Base-by-base conservation (phyloP, 805 yeast genomes). In the Saturnispora serradocipensis region DNA sequence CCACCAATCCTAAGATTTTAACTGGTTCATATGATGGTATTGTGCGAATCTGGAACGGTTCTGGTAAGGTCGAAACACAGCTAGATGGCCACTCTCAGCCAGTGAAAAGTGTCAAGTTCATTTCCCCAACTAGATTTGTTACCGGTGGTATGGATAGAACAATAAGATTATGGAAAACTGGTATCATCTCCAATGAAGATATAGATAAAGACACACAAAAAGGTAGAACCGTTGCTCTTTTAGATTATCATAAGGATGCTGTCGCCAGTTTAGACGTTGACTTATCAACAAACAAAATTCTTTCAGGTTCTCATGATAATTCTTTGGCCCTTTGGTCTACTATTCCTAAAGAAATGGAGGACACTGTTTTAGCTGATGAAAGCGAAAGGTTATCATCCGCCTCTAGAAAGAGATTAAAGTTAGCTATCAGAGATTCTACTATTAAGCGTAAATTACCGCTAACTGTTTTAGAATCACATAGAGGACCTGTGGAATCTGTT, bases 21-120 rank as follows among this genome's bases (percentile, higher is more conserved):
- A 81, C 93, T 13, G 99, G 98, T 39, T 82, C 95, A 0, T 93
- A 90, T 63, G 62, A 93, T 66, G 98, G 98, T 59, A 78, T 91
- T 30, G 96, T 91, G 24, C 79, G 98, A 57, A 81, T 93, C 10
- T 93, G 90, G 82, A 83, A 88, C 63, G 69, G 80, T 67, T 77
- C 87, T 15, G 98, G 97, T 9, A 75, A 79, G 47, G 84, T 90
- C 9, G 84, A 81, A 59, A 80, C 84, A 55, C 95, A 88, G 65
- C 78, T 85, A 58, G 78, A 80, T 49, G 98, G 97, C 27, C 99
- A 93, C 67, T 80, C 86, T 16, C 96, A 88, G 30, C 83, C 97
- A 11, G 82, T 93, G 50, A 84, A 85, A 64, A 76, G 86, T 15
- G 96, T 88, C 27, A 78, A 81, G 61, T 91, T 93, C 84, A 74